These are phyloP conservation scores for Helminthosporium solani DNA, from an alignment of 2,329 filamentous ascomycete species.

Conservation along the genomic window DNA sequence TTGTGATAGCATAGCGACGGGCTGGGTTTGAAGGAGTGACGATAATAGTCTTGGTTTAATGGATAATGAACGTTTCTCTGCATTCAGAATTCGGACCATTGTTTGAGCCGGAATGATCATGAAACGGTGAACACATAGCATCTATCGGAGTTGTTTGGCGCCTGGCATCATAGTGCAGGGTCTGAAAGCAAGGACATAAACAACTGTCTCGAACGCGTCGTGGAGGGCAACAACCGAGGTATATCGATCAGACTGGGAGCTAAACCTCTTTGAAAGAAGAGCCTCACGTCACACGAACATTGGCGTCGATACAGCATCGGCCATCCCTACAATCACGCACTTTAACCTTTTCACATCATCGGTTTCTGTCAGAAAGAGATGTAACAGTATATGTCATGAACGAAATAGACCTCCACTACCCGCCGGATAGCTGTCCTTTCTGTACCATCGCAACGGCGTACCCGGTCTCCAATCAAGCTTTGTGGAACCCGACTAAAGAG, in stretches of 20 bases:
- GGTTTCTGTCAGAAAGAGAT: too few species aligned
- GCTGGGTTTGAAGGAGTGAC: not conserved
- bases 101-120: too few species aligned
- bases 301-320: not conserved
- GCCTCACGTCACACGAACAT: not conserved
- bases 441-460: constrained; percentile 58
- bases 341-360: too few species aligned
- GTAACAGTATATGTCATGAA: not conserved
- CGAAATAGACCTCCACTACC: constrained; percentile 43
- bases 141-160: too few species aligned
- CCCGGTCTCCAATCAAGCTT: constrained; percentile 23
- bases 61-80: not conserved
- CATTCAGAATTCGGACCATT: too few species aligned
- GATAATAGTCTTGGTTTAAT: not conserved
- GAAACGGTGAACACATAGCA: not conserved
- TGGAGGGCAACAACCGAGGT: not conserved
- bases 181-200: not conserved
- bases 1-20: not conserved
- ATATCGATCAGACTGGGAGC: not conserved
- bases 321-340: too few species aligned
- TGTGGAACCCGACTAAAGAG: constrained; percentile 13
- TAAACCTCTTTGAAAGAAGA: not conserved
- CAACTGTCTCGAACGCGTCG: not conserved
- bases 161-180: not conserved
- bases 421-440: constrained; percentile 54